Conservation (phyloP, 169 alveolate genomes). For the Amoebophrya sp. region DNA sequence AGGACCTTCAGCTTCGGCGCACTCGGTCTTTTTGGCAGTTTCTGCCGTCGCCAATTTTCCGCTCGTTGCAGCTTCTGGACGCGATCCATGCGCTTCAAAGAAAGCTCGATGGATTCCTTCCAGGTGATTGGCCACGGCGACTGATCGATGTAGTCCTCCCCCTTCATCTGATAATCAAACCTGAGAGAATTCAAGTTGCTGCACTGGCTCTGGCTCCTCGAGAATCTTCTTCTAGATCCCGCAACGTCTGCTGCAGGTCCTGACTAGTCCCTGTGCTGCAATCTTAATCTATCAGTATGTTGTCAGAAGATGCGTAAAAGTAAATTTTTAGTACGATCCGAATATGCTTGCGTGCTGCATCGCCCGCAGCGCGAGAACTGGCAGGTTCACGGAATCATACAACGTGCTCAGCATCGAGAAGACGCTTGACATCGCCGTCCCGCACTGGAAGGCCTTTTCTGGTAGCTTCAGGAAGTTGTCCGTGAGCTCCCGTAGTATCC, state of each 20-base stretch:
- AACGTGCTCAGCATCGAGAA: not conserved
- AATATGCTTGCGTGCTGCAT: not conserved
- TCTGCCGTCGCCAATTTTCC: not conserved
- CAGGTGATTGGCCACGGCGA: not conserved
- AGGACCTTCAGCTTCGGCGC: not conserved
- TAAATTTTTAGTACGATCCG: not conserved
- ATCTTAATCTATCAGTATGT: too few species aligned
- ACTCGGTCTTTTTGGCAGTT: not conserved
- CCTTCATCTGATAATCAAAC: not conserved
- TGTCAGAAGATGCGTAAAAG: not conserved
- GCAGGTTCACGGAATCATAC: not conserved
- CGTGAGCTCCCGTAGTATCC: not conserved
- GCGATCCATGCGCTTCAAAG: not conserved
- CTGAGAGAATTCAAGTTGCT: too few species aligned
- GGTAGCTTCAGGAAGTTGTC: not conserved
- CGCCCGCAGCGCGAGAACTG: not conserved
- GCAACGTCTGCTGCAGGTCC: too few species aligned
- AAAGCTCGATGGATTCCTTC: not conserved
- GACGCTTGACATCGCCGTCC: not conserved
- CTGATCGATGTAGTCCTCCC: not conserved
- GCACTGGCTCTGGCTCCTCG: too few species aligned
- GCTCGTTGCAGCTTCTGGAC: not conserved
- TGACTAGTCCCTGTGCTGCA: too few species aligned
- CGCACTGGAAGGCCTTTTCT: not conserved
- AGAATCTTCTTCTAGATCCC: too few species aligned